These are phyloP conservation scores for Hyaloperonospora brassicae DNA, from an alignment of 352 stramenopile genomes.

Conservation along the genomic window DNA sequence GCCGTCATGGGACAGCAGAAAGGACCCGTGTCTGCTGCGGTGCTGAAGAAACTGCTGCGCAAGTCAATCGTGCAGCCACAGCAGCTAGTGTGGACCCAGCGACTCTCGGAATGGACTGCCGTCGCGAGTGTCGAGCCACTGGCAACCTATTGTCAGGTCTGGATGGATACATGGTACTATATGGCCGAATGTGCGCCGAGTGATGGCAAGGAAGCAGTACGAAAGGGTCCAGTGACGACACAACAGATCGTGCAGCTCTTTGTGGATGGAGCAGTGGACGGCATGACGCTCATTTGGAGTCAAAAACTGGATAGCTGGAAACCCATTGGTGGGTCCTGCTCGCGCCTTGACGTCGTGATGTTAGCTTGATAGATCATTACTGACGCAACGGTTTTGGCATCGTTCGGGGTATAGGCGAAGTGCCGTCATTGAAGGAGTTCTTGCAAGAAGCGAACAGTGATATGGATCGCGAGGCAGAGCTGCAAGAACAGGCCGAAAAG, in stretches of 20 bases:
- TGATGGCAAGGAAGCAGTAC: slow-evolving; percentile 8
- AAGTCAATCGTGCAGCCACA: slow-evolving; percentile 47
- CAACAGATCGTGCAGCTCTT: slow-evolving; percentile 52
- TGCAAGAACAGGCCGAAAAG: slow-evolving; percentile 34
- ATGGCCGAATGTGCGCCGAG: slow-evolving; percentile 24
- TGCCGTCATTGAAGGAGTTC: slow-evolving; percentile 56
- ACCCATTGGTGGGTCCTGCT: slow-evolving; percentile 33
- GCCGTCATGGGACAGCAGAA: slow-evolving; percentile 50
- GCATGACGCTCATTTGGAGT: slow-evolving; percentile 65
- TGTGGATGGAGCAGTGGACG: slow-evolving; percentile 55
- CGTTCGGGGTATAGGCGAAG: slow-evolving; percentile 32
- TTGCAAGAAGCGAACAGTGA: slow-evolving; percentile 63
- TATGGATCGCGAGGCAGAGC: slow-evolving; percentile 41
- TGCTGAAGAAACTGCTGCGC: slow-evolving; percentile 65
- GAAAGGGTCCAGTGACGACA: slow-evolving; percentile 40
- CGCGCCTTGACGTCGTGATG: background rate
- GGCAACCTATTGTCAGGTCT: slow-evolving; percentile 42
- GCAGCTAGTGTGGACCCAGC: slow-evolving; percentile 66
- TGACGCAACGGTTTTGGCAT: too few species aligned
- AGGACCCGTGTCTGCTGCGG: slow-evolving; percentile 43
- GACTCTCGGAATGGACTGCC: slow-evolving; percentile 47
- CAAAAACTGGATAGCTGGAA: slow-evolving; percentile 45
- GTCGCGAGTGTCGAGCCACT: slow-evolving; percentile 44
- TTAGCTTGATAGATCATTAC: too few species aligned
- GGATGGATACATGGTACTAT: slow-evolving; percentile 55